Percentiles rank a stretch among this genome's conserved stretches.
Evolutionary conservation across 2,329 filamentous ascomycete genomes (phyloP).

Genomic region (Fragosphaeria purpurea): DNA sequence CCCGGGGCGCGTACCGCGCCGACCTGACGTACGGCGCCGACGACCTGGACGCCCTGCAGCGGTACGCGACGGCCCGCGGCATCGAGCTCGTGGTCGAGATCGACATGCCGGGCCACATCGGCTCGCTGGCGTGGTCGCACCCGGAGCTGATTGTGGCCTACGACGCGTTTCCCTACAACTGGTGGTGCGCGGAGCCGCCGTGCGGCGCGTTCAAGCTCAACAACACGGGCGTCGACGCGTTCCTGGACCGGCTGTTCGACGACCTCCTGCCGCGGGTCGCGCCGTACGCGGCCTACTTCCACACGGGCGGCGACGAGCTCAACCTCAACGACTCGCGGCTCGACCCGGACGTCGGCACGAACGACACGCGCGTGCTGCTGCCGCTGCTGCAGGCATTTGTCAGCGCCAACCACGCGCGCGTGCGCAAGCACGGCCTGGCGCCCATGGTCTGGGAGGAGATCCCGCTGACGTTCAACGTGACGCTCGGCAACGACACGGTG

Average conservation of each 20-base stretch:
- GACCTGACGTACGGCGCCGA: conserved; percentile 56
- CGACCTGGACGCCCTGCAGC: conserved; percentile 57
- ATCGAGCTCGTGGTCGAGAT: conserved; percentile 67
- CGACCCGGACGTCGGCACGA: conserved; percentile 62
- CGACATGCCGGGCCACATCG: conserved; percentile 73
- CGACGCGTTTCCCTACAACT: conserved; percentile 44
- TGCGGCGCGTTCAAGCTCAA: conserved; percentile 70
- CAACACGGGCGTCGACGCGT: conserved; percentile 56
- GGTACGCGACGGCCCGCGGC: conserved; percentile 58
- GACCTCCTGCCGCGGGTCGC: conserved; percentile 65
- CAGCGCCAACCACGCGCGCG: conserved; percentile 55
- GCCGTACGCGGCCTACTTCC: conserved; percentile 66
- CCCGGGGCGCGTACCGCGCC: conserved; percentile 62
- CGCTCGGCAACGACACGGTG: conserved; percentile 58
- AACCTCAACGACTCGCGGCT: conserved; percentile 65
- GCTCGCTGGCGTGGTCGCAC: conserved; percentile 53
- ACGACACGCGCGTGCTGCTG: conserved; percentile 52
- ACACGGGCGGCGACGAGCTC: conserved; percentile 81
- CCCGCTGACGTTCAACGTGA: conserved; percentile 67
- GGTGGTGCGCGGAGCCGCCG: conserved; percentile 53
- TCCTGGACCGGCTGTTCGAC: conserved; percentile 61
- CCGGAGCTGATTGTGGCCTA: conserved; percentile 64
- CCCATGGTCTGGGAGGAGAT: conserved; percentile 89
- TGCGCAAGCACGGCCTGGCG: conserved; percentile 53
- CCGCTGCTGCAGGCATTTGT: conserved; percentile 73